Base-by-base conservation (phyloP, 768 basidiomycete genomes). In the Leccinum variicolor region DNA sequence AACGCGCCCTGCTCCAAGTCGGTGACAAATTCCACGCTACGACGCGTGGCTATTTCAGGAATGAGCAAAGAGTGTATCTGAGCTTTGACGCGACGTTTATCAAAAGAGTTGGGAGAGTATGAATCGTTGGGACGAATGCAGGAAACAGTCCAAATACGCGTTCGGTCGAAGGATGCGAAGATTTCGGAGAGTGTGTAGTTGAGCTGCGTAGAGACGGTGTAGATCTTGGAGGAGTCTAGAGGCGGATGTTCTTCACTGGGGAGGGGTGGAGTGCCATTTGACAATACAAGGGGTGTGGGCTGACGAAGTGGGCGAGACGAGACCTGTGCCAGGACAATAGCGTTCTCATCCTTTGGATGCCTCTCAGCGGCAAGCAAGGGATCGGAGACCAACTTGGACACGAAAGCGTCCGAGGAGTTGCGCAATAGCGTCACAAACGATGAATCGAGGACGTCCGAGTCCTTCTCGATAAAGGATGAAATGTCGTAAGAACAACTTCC, bases 61-160 rank as follows among this genome's bases (percentile, higher is more conserved):
- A 96, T 76, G 9, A 93, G 82, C 11, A 94, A 76, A 0, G 85
- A 77, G 4, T 87, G 82, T 28, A 95, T 79, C 71, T 96, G 94
- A 0, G 84, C 75, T 69, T 92, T 92, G 65, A 94, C 90, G 3
- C 92, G 81, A 2, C 90, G 84, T 71, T 91, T 92, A 73, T 96
- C 94, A 67, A 96, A 94, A 1, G 92, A 93, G 63, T 94, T 94
- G 19, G 92, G 81, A 0, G 88, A 88, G 26, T 82, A 81, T 2
- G 91, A 93, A 69, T 95, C 94, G 73, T 95, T 95, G 2, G 94
- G 94, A 3, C 92, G 86, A 57, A 95, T 85, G 62, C 92, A 94
- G 0, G 84, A 80, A 6, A 95, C 77, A 0, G 84, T 85, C 92
- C 92, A 95, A 4, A 86, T 64, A 3, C 75, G 80, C 1, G 86